Base-by-base conservation (phyloP, 768 basidiomycete species). In the Tulasnella sp. region DNA sequence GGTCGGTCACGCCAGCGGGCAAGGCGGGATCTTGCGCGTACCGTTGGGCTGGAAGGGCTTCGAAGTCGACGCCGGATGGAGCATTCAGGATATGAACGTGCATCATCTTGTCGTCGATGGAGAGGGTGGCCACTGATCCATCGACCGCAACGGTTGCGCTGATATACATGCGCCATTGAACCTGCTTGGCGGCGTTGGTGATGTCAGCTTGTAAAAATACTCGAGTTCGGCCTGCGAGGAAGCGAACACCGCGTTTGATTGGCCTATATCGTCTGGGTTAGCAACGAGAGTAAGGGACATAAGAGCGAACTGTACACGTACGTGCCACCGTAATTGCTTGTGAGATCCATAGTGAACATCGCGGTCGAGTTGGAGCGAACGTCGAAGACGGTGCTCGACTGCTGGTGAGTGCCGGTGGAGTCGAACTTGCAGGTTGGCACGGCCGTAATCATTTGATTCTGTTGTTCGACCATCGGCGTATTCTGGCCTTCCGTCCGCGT, bases 101-200 rank as follows among this genome's bases (percentile, higher is more conserved):
- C 84, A 93, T 83, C 64, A 87, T 90, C 82, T 93, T 84, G 37
- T 87, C 89, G 64, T 42, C 42, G 42, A 42, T 42, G 42, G 42
- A 42, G 42, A 42, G 42, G 42, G 42, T 42, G 0, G 95, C 97
- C 0, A 90, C 87, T 8, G 42, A 42, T 42, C 42, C 42, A 17
- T 42, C 42, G 17, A 42, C 42, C 22, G 82, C 73, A 77, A 87
- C 80, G 3, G 94, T 93, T 14, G 96, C 96, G 83, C 99, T 99
- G 75, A 97, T 97, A 83, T 98, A 95, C 87, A 93, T 92, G 68
- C 94, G 90, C 96, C 96, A 97, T 85, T 91, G 88, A 67, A 97
- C 82, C 29, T 85, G 79, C n/a, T 78, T 80, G 8, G 82, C 85
- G 40, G 86, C 83, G 1, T 90, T 84, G 22, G 83, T 86, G 80